Percentiles rank a stretch among this genome's conserved stretches.
Evolutionary conservation across 192 early-diverging fungal genomes (phyloP).

Genomic region (Dispira parvispora): DNA sequence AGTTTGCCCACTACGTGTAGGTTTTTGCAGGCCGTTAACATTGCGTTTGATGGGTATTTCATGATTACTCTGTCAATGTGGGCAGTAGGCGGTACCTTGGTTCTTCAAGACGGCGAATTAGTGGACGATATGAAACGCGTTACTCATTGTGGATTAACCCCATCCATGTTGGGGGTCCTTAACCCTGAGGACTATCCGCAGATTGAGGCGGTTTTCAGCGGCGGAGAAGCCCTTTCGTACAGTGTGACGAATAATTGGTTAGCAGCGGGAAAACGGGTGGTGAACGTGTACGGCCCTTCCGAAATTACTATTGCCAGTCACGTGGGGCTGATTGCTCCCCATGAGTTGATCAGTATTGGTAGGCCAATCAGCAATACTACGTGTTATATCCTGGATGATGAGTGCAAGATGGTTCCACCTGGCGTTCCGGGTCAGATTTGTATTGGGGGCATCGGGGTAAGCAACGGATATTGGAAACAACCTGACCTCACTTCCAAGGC

Average conservation of each 20-base stretch:
- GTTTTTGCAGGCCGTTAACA: conserved; percentile 10
- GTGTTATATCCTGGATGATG: background rate
- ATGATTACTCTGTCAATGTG: background rate
- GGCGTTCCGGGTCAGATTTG: conserved; percentile 20
- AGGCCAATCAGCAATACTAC: background rate
- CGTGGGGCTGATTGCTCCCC: background rate
- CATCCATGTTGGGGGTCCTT: background rate
- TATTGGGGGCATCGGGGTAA: conserved; percentile 12
- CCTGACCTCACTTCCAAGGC: conserved; percentile 17
- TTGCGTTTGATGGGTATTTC: conserved; percentile 14
- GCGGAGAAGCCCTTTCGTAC: background rate
- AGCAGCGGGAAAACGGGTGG: background rate
- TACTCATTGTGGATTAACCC: background rate
- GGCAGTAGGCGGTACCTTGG: background rate
- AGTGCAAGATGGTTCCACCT: background rate
- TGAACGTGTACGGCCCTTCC: conserved; percentile 6
- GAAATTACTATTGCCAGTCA: background rate
- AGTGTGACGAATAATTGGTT: conserved; percentile 1
- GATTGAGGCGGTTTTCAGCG: background rate
- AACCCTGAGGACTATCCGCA: conserved; percentile 6
- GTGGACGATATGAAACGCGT: background rate
- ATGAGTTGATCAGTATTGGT: background rate
- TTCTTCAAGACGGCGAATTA: conserved; percentile 4
- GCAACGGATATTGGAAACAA: conserved; percentile 19
- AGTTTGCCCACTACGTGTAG: background rate